These are phyloP conservation scores for Leccinum imitatum DNA, from an alignment of 768 basidiomycete genomes.

Conservation along the genomic window DNA sequence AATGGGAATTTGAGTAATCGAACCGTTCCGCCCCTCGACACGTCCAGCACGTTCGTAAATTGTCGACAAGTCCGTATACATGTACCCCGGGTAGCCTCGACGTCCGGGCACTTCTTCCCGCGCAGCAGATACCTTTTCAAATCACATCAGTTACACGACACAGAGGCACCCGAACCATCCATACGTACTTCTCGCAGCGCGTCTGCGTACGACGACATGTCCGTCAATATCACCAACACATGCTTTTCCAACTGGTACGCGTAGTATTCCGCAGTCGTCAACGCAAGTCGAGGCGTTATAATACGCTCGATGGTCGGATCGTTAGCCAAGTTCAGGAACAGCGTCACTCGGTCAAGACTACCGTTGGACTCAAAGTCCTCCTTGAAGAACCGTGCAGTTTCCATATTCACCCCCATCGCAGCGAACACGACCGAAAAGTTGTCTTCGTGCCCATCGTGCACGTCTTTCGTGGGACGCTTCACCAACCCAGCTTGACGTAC, in stretches of 20 bases:
- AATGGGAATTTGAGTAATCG: conserved; percentile 99
- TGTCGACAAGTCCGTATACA: conserved; percentile 99
- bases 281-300: conserved; percentile 95
- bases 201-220: conserved; percentile 98
- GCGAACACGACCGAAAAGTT: conserved; percentile 99
- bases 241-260: conserved; percentile 99
- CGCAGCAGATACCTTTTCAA: conserved; percentile 79
- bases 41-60: conserved; percentile 99
- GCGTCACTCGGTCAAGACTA: conserved; percentile 92
- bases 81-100: conserved; percentile 96
- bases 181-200: conserved; percentile 83
- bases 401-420: conserved; percentile 99
- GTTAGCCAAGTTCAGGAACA: conserved; percentile 98
- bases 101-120: conserved; percentile 99
- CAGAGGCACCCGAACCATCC: conserved; percentile 7
- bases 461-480: conserved; percentile 93
- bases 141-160: conserved; percentile 5
- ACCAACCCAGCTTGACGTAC: conserved; percentile 99
- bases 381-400: conserved; percentile 99
- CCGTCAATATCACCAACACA: conserved; percentile 97
- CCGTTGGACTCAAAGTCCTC: conserved; percentile 99
- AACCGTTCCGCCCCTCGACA: conserved; percentile 95
- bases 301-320: conserved; percentile 99
- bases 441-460: conserved; percentile 98
- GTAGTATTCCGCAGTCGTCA: conserved; percentile 99